These are phyloP conservation scores for Komagataella ulmi DNA, from an alignment of 805 yeast genomes.

Conservation along the genomic window DNA sequence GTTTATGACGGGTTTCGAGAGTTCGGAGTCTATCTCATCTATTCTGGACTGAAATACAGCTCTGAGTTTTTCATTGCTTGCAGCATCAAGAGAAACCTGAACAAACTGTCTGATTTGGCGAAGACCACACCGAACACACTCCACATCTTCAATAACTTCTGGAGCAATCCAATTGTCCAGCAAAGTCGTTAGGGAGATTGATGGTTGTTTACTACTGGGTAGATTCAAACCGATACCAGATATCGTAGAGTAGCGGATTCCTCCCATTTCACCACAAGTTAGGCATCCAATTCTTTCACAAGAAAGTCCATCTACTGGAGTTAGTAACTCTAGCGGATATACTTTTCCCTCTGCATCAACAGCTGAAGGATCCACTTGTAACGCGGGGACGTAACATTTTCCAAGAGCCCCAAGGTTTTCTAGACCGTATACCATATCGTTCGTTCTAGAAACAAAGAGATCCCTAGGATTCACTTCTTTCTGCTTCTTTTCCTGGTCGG, in stretches of 20 bases:
- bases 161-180: slow-evolving; percentile 59
- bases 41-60: slow-evolving; percentile 30
- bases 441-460: slow-evolving; percentile 12
- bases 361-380: slow-evolving; percentile 63
- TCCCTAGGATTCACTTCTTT: slow-evolving; percentile 9
- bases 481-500: slow-evolving; percentile 13
- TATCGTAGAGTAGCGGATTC: slow-evolving; percentile 69
- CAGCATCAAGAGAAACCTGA: slow-evolving; percentile 18
- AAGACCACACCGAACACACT: slow-evolving; percentile 87
- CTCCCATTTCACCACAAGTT: slow-evolving; percentile 88
- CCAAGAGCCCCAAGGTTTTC: slow-evolving; percentile 46
- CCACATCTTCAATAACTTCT: slow-evolving; percentile 86
- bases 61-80: slow-evolving; percentile 13
- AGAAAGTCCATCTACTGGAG: slow-evolving; percentile 86
- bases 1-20: slow-evolving; percentile 54
- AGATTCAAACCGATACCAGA: slow-evolving; percentile 63
- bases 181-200: slow-evolving; percentile 35
- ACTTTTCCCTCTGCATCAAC: slow-evolving; percentile 27
- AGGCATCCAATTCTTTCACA: slow-evolving; percentile 88
- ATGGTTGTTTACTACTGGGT: slow-evolving; percentile 32
- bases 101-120: slow-evolving; percentile 42
- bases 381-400: slow-evolving; percentile 56
- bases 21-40: slow-evolving; percentile 33
- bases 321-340: slow-evolving; percentile 44
- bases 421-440: slow-evolving; percentile 21